Evolutionary conservation across 2,329 filamentous ascomycete species (phyloP).

Genomic region (Botrytis tulipae): DNA sequence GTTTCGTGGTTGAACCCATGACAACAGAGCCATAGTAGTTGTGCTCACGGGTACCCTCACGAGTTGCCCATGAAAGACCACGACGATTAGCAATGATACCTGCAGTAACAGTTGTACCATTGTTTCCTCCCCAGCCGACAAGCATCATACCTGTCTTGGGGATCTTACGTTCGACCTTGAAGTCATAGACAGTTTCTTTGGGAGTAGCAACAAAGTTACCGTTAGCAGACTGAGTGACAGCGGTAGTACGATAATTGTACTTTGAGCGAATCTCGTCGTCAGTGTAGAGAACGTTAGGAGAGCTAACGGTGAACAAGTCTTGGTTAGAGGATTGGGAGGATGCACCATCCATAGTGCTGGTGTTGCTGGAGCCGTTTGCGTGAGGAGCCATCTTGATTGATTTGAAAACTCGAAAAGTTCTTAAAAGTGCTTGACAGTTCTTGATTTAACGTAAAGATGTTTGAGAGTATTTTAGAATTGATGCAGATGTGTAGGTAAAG

Average conservation of each 20-base stretch:
- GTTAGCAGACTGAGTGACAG: slow-evolving; percentile 63
- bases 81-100: slow-evolving; percentile 95
- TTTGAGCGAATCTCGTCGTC: slow-evolving; percentile 85
- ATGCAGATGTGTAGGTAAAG: slow-evolving; percentile 21
- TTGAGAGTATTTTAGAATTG: slow-evolving; percentile 13
- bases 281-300: slow-evolving; percentile 89
- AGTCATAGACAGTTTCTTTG: slow-evolving; percentile 88
- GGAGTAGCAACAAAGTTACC: slow-evolving; percentile 82
- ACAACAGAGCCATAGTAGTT: slow-evolving; percentile 99
- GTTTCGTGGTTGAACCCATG: slow-evolving; percentile 97
- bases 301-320: slow-evolving; percentile 80
- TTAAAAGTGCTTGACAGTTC: slow-evolving; percentile 16
- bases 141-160: slow-evolving; percentile 96
- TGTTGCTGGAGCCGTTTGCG: slow-evolving; percentile 62
- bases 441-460: slow-evolving; percentile 20
- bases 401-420: slow-evolving; percentile 26
- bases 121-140: slow-evolving; percentile 97
- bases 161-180: slow-evolving; percentile 93
- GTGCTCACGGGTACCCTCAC: slow-evolving; percentile 77
- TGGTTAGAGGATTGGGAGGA: slow-evolving; percentile 42
- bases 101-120: slow-evolving; percentile 93
- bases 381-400: slow-evolving; percentile 82
- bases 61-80: slow-evolving; percentile 85
- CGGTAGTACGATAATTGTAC: slow-evolving; percentile 95
- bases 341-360: slow-evolving; percentile 58